These are phyloP conservation scores for Delitschia confertaspora DNA, from an alignment of 495 filamentous ascomycete genomes.

Conservation along the genomic window DNA sequence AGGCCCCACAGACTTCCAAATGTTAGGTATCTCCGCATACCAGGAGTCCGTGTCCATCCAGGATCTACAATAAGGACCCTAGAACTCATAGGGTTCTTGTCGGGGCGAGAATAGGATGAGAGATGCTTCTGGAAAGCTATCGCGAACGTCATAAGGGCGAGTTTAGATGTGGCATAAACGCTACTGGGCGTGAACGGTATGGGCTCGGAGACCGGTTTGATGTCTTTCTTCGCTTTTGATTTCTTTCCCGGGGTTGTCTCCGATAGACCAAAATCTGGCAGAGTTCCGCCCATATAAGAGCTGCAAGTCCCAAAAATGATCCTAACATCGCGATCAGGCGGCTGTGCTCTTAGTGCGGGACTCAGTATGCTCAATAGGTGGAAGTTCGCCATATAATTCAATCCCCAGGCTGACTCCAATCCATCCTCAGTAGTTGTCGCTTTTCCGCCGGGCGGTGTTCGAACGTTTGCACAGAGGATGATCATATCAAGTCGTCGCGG, in stretches of 20 bases:
- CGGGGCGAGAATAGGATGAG: constrained; percentile 68
- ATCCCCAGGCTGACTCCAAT: constrained; percentile 79
- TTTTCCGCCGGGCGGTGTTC: constrained; percentile 54
- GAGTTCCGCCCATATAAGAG: constrained; percentile 64
- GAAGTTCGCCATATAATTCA: constrained; percentile 94
- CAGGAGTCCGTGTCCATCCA: constrained; percentile 72
- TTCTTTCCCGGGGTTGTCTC: constrained; percentile 1
- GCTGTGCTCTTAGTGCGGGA: constrained; percentile 80
- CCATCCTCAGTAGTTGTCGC: constrained; percentile 57
- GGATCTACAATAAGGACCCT: constrained; percentile 80
- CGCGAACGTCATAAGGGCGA: constrained; percentile 81
- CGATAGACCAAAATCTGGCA: constrained; percentile 42
- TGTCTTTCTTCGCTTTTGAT: constrained; percentile 15
- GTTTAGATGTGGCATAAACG: constrained; percentile 78
- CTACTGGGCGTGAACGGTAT: constrained; percentile 28
- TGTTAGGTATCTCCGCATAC: constrained; percentile 76
- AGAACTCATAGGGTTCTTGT: constrained; percentile 69
- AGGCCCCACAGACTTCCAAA: constrained; percentile 78
- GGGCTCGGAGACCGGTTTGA: constrained; percentile 1
- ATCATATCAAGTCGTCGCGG: constrained; percentile 89
- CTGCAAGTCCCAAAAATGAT: constrained; percentile 81
- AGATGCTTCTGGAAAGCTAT: constrained; percentile 84
- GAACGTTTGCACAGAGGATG: constrained; percentile 69
- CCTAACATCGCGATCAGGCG: constrained; percentile 83
- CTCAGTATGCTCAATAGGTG: constrained; percentile 84